Percentiles rank a stretch among this genome's conserved stretches.
Conservation (phyloP, 805 yeast genomes). For the Candida easanensis region DNA sequence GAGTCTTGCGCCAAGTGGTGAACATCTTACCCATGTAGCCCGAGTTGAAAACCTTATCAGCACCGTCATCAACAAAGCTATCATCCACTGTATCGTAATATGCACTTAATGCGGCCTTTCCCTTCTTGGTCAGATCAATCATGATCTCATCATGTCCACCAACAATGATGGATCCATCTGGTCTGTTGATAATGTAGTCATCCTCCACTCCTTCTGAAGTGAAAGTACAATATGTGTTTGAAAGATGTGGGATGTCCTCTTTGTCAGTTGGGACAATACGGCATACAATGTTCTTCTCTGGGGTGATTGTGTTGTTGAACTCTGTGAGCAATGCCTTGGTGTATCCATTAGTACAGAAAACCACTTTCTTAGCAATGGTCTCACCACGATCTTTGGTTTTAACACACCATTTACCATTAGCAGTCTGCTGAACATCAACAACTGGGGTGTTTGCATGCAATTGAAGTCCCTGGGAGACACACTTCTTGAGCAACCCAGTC, state of each 20-base stretch:
- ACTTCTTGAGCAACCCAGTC: slow-evolving; percentile 30
- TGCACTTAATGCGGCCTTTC: slow-evolving; percentile 16
- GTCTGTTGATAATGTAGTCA: slow-evolving; percentile 37
- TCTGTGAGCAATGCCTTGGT: slow-evolving; percentile 33
- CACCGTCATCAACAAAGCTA: slow-evolving; percentile 28
- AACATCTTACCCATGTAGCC: slow-evolving; percentile 31
- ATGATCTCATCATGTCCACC: slow-evolving; percentile 29
- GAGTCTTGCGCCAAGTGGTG: slow-evolving; percentile 32
- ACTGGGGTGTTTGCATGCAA: slow-evolving; percentile 43
- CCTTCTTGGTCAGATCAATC: slow-evolving; percentile 8
- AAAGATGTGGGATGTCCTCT: slow-evolving; percentile 31
- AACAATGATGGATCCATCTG: slow-evolving; percentile 37
- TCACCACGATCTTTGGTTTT: slow-evolving; percentile 29
- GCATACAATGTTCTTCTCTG: slow-evolving; percentile 33
- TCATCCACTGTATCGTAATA: slow-evolving; percentile 36
- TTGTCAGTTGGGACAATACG: slow-evolving; percentile 29
- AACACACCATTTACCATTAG: slow-evolving; percentile 32
- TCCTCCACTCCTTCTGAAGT: slow-evolving; percentile 22
- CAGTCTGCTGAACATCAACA: slow-evolving; percentile 22
- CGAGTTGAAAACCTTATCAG: slow-evolving; percentile 24
- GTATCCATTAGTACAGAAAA: slow-evolving; percentile 33
- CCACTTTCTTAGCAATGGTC: slow-evolving; percentile 32
- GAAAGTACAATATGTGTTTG: slow-evolving; percentile 34
- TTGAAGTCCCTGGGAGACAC: slow-evolving; percentile 34
- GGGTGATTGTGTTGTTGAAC: slow-evolving; percentile 31